Percentiles rank a stretch among this genome's conserved stretches.
These are phyloP conservation scores for Tuber magnatum DNA, from an alignment of 495 filamentous ascomycete genomes.

Conservation along the genomic window DNA sequence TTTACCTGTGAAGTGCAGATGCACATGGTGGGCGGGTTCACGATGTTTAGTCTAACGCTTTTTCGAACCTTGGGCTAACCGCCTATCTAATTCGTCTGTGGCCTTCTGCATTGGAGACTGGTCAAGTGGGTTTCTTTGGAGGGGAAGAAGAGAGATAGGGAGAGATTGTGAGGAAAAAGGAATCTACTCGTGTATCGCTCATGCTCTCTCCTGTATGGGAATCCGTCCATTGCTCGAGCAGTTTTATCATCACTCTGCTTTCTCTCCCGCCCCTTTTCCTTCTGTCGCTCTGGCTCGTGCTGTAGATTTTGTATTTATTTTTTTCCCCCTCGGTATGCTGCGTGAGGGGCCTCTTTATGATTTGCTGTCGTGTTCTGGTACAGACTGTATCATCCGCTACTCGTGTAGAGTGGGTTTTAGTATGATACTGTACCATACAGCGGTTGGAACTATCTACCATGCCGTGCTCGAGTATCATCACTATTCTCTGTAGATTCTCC, in stretches of 20 bases:
- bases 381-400: background rate
- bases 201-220: background rate
- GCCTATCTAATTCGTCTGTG: background rate
- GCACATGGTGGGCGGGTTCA: background rate
- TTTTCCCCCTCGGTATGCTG: background rate
- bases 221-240: background rate
- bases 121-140: background rate
- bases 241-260: background rate
- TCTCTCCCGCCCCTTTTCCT: background rate
- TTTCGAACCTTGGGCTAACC: background rate
- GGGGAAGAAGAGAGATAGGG: background rate
- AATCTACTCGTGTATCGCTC: background rate
- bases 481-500: background rate
- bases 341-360: background rate
- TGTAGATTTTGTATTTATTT: background rate
- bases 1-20: slow-evolving; percentile 1
- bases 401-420: background rate
- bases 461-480: background rate
- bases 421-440: background rate
- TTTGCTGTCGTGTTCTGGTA: background rate
- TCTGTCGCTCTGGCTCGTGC: background rate
- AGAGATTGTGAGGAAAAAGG: background rate
- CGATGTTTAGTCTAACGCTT: background rate
- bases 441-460: background rate
- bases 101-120: background rate